Evolutionary conservation across 441 rosid genomes (phyloP), one percentile per base, ranked within the genome.

Genomic region (Erodium moschatum): DNA sequence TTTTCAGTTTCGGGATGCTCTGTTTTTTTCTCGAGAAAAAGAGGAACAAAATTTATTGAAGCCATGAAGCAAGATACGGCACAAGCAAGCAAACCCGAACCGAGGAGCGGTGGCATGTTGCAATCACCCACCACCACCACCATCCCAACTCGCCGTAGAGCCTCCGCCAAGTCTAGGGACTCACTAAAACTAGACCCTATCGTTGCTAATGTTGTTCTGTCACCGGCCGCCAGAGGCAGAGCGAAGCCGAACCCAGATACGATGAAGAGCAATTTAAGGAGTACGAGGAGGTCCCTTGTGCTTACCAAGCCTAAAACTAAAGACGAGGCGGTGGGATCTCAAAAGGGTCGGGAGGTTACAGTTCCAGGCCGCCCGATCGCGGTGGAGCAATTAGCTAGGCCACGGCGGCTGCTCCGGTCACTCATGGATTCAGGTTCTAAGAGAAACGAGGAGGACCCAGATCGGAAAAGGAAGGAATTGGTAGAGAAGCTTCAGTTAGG

Each of bases 331-430:
- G 61, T 75, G 63, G 85, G 80, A 73, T 73, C 85, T 63, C 87
- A 80, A 64, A 81, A 80, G 78, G 75, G 73, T 12, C 62, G 68
- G 65, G 73, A 65, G 69, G 73, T 52, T 65, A 75, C 73, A 65
- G 72, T 44, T 10, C 52, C 69, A 73, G 74, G 76, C 66, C 82
- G 83, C 63, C 77, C 78, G 9, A 73, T 80, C 35, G 19, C 58
- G 58, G 73, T 70, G 5, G 89, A 87, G 76, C 90, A 84, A 77
- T 78, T 80, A 62, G 79, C 83, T 35, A 74, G 84, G 80, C 89
- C 87, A 12, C 78, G 89, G 75, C 77, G 85, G 78, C 73, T 66
- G 48, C 60, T 52, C 60, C 75, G 70, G 48, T 50, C 35, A 38
- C 48, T 42, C 48, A 67, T 12, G 67, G 75, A 70, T 5, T 63